Evolutionary conservation across 2,329 filamentous ascomycete species (phyloP).

Genomic region (Ophiostoma montium): DNA sequence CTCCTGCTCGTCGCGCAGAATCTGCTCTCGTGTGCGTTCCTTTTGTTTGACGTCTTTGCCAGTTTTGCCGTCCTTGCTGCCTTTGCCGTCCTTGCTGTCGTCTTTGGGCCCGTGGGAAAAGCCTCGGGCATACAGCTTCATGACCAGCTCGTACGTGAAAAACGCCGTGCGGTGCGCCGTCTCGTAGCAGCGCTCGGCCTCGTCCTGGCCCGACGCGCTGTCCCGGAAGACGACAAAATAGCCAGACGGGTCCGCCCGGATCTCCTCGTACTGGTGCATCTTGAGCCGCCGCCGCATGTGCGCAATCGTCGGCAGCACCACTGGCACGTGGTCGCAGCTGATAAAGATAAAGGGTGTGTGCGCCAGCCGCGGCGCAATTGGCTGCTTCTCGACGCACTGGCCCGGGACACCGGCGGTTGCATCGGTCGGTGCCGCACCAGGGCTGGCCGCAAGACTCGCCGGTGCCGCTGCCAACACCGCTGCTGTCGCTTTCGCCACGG

Average conservation of each 20-base stretch:
- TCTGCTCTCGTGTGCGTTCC: constrained; percentile 27
- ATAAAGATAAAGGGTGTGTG: constrained; percentile 84
- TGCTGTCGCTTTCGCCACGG: neutral
- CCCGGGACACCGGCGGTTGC: constrained; percentile 24
- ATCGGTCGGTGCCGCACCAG: constrained; percentile 20
- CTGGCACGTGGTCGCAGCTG: constrained; percentile 71
- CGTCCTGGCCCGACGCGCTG: constrained; percentile 58
- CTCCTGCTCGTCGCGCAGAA: constrained; percentile 47
- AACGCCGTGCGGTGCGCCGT: constrained; percentile 68
- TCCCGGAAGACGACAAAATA: constrained; percentile 90
- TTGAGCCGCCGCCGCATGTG: constrained; percentile 86
- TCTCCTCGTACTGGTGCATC: constrained; percentile 64
- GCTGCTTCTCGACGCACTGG: constrained; percentile 45
- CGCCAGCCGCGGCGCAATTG: constrained; percentile 54
- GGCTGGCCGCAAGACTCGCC: neutral
- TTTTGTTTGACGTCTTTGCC: neutral
- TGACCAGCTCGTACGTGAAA: constrained; percentile 84
- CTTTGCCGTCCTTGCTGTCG: neutral
- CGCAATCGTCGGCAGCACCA: constrained; percentile 69
- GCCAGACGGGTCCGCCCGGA: constrained; percentile 70
- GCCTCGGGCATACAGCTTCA: constrained; percentile 54
- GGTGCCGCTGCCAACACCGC: neutral
- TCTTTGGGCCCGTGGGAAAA: neutral
- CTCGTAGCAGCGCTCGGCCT: constrained; percentile 67
- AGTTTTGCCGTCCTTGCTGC: neutral